Evolutionary conservation across 2,329 filamentous ascomycete genomes (phyloP).

Genomic region (Alternaria brassicicola): DNA sequence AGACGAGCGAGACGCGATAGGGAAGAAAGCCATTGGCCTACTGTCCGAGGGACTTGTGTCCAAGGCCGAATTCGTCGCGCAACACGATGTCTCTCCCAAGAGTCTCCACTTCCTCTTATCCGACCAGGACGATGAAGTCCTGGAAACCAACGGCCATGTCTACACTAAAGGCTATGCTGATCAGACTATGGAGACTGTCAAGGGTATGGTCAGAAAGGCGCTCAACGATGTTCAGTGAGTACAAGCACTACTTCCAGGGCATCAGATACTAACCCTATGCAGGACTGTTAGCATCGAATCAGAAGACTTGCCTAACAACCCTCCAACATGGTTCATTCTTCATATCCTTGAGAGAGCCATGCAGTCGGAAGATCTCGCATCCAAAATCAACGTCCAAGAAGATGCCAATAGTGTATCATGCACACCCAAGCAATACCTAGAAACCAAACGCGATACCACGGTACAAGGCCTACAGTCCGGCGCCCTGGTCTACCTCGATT

Average conservation of each 20-base stretch:
- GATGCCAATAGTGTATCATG: constrained; percentile 20
- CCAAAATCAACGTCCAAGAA: constrained; percentile 24
- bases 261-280: neutral
- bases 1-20: constrained; percentile 26
- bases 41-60: constrained; percentile 20
- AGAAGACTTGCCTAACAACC: constrained; percentile 24
- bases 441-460: constrained; percentile 24
- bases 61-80: constrained; percentile 24
- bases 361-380: constrained; percentile 8
- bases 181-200: neutral
- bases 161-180: constrained; percentile 19
- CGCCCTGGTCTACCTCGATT: constrained; percentile 27
- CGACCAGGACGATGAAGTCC: constrained; percentile 13
- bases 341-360: constrained; percentile 18
- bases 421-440: constrained; percentile 29
- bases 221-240: constrained; percentile 26
- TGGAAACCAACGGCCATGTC: constrained; percentile 26
- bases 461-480: constrained; percentile 29
- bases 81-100: constrained; percentile 30
- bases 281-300: constrained; percentile 25
- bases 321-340: constrained; percentile 35
- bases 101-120: constrained; percentile 31
- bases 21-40: constrained; percentile 12
- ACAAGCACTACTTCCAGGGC: neutral
- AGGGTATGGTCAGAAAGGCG: constrained; percentile 13